Evolutionary conservation across 345 rosid species (phyloP), one percentile per base, ranked within the genome.

Genomic region (Litchi chinensis): DNA sequence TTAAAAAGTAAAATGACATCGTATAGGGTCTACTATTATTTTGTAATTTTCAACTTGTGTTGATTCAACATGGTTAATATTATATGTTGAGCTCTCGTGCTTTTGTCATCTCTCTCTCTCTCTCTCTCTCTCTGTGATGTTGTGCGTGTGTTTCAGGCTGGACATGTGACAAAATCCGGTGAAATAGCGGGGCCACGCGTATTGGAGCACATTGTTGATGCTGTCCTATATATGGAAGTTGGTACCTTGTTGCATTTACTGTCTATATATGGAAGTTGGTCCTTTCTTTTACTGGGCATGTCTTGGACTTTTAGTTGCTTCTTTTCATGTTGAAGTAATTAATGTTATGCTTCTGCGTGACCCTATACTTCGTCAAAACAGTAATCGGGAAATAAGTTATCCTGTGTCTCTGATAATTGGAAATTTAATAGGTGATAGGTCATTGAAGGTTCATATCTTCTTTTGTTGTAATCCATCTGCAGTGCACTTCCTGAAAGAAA

Each of bases 201-300:
- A 79, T 89, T 95, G 91, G 99, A 95, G 92, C 99, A 95, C 86
- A 93, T 95, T 71, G 99, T 95, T 74, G 99, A 95, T 86, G 96
- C 91, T 57, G 99, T 95, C 83, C 83, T 95, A 79, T 93, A 95
- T 80, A 79, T 95, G 90, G 98, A 95, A 90, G 99, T 95, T 66
- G 70, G 94, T 88, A 83, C 79, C 86, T 77, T 83, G 37, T 73
- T 74, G 60, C 70, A 44, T 40, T 26, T 57, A 77, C 16, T 50
- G 78, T 70, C 54, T 65, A 60, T 83, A 68, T 77, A 82, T 77
- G 65, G 65, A 54, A 12, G 66, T 75, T 71, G 73, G 43, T 72
- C 78, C 22, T 68, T 8, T 52, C 63, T 76, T 65, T 0, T 37
- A 22, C 41, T 67, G 19, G 73, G 71, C 18, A 63, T 26, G 21